Percentiles rank a stretch among this genome's conserved stretches.
Evolutionary conservation across 176 grass and related monocot species (phyloP).

Genomic region (Sorghum bicolor): Sorghum_bicolor_NCBIv3 NC_012870.2:18573001-18573500

Average conservation of each 20-base stretch:
- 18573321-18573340: no score
- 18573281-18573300: not conserved
- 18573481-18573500: constrained; percentile 54
- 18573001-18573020: no score
- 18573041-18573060: no score
- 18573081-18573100: no score
- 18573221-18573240: not conserved
- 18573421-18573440: constrained; percentile 46
- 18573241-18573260: constrained; percentile 16
- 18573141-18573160: not conserved
- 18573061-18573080: no score
- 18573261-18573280: not conserved
- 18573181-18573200: not conserved
- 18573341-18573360: no score
- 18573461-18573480: constrained; percentile 49
- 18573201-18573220: constrained; percentile 11
- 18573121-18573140: not conserved
- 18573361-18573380: no score
- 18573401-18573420: constrained; percentile 20
- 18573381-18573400: not conserved
- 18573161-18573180: not conserved
- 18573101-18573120: not conserved
- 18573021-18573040: no score
- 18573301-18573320: no score
- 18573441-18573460: constrained; percentile 61